Conservation (phyloP, 768 basidiomycete species). For the Obba rivulosa region DNA sequence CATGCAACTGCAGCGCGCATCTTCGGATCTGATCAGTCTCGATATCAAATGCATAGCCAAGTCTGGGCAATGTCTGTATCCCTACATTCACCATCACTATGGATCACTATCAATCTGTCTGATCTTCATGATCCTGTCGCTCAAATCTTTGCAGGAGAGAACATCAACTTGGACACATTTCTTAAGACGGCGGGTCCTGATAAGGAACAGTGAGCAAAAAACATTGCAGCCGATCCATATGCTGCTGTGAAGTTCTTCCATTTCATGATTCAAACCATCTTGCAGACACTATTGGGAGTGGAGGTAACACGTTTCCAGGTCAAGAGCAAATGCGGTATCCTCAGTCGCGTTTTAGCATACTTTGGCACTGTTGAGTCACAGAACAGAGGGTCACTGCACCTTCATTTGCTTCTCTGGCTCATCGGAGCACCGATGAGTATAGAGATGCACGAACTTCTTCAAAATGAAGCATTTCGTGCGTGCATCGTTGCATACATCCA, state of each 20-base stretch:
- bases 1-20: constrained; percentile 12
- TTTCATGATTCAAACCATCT: constrained; percentile 26
- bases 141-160: constrained; percentile 36
- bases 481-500: constrained; percentile 26
- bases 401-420: constrained; percentile 37
- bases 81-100: constrained; percentile 29
- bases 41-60: constrained; percentile 20
- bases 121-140: constrained; percentile 40
- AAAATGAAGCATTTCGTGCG: constrained; percentile 22
- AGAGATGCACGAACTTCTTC: constrained; percentile 22
- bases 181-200: constrained; percentile 20
- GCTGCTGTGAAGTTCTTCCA: constrained; percentile 39
- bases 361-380: constrained; percentile 32
- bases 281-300: constrained; percentile 31
- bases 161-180: constrained; percentile 40
- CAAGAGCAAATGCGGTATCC: constrained; percentile 23
- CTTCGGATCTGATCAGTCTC: constrained; percentile 12
- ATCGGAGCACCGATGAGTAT: constrained; percentile 25
- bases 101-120: constrained; percentile 39
- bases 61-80: constrained; percentile 32
- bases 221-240: constrained; percentile 34
- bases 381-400: constrained; percentile 35
- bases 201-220: constrained; percentile 12
- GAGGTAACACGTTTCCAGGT: constrained; percentile 11
- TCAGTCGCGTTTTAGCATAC: constrained; percentile 17